These are phyloP conservation scores for Nakazawaea holstii DNA, from an alignment of 805 yeast species.

Conservation along the genomic window DNA sequence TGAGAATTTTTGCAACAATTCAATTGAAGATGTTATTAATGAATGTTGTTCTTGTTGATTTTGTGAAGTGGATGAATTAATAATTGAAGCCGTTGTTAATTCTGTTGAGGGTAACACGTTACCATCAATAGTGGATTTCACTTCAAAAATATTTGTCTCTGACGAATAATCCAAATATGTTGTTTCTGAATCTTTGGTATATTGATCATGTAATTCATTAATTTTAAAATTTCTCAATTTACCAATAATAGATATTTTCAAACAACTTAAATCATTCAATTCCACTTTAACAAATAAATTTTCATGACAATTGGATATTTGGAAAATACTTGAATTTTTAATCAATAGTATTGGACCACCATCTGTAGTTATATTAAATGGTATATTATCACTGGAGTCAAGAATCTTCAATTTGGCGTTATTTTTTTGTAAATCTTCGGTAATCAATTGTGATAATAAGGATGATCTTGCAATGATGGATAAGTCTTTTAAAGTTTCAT, in stretches of 20 bases:
- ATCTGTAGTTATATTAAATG: constrained; percentile 21
- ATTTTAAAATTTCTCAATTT: constrained; percentile 18
- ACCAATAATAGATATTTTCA: constrained; percentile 29
- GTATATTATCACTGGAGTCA: constrained; percentile 8
- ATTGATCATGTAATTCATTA: constrained; percentile 7
- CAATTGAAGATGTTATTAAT: constrained; percentile 3
- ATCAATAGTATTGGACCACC: constrained; percentile 27
- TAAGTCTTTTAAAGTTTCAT: constrained; percentile 32
- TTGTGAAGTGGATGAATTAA: neutral
- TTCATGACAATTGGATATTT: constrained; percentile 30
- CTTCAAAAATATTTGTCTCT: constrained; percentile 20
- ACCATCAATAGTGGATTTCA: constrained; percentile 21
- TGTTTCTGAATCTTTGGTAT: constrained; percentile 5
- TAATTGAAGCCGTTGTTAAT: constrained; percentile 4
- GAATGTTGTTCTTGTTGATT: neutral
- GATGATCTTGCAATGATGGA: constrained; percentile 39
- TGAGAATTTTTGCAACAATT: constrained; percentile 6
- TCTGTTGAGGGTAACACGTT: neutral
- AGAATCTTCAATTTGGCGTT: constrained; percentile 32
- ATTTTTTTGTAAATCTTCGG: constrained; percentile 40
- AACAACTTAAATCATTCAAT: constrained; percentile 19
- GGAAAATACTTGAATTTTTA: constrained; percentile 29
- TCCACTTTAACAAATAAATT: constrained; percentile 27
- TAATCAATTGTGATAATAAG: constrained; percentile 44
- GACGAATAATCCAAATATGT: constrained; percentile 10